Base-by-base conservation (phyloP, 2,329 filamentous ascomycete genomes). In the Nemania sp. region DNA sequence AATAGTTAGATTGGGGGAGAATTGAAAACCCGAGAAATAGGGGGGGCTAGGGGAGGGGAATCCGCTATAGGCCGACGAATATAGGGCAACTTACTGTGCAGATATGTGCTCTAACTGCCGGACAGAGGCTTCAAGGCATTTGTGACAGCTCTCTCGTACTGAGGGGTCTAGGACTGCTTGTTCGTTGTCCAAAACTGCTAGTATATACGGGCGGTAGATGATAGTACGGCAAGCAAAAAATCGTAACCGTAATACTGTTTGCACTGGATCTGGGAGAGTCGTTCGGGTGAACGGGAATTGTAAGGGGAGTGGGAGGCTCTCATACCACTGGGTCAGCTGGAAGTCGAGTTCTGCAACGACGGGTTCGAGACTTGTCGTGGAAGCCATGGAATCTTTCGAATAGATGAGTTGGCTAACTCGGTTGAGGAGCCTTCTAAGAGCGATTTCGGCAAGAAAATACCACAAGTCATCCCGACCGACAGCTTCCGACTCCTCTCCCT, bases 191-290 rank as follows among this genome's bases (percentile, higher is more conserved):
- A 96, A 80, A 1, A 94, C 92, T 11, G 92, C 91, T 66, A 94
- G 83, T 69, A 95, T 92, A 78, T 95, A 95, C 0, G 93, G 93
- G 29, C 93, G 87, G 81, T 93, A 95, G 72, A 96, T 95, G 74
- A 95, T 94, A 27, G 92, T 95, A 64, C 92, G 89, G 79, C 93
- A 96, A 49, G 93, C 93, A 78, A 93, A 94, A 81, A 95, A 96
- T 32, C 93, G 88, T 68, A 95, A 83, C 53, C 93, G 87, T 56
- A 96, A 82, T 7, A 95, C 92, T 0, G 92, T 93, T 79, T 95
- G 93, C 5, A 94, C 89, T 3, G 92, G 90, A 74, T 93, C 92
- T 64, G 88, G 86, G 27, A 93, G 82, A 58, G 90, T 86, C 0
- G 87, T 84, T 62, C 89, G 85, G 41, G 88, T 88, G 75, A 93